Base-by-base conservation (phyloP, 2,329 filamentous ascomycete genomes). In the Sporothrix humicola region DNA sequence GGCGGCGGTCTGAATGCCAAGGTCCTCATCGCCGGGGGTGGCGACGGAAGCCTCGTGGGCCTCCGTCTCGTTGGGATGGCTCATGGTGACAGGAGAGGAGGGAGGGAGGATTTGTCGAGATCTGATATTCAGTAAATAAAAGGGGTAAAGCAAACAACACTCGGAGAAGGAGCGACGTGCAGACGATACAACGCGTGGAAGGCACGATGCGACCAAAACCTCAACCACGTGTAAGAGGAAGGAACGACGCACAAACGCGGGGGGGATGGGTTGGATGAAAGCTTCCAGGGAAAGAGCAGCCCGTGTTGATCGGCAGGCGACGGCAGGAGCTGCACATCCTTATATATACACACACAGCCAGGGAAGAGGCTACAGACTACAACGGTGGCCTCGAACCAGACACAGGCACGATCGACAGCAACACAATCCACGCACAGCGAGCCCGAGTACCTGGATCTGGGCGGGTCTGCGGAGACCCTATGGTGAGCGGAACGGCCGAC, bases 331-430 rank as follows among this genome's bases (percentile, higher is more conserved):
- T 58, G 26, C 26, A 58, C 26, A 58, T 58, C 26, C n/a, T 6
- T 10, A n/a, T 50, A 50, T n/a, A 12, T 20, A 23, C 20, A 58
- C 23, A 23, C 9, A 58, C 5, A 12, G 50, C 5, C 50, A 12
- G 20, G 20, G 54, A 26, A 58, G 20, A 26, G 20, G 4, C 54
- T 58, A 12, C 20, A 23, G 54, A 58, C 54, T 26, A 58, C 10
- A 23, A 58, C 54, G 54, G 54, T 54, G 23, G 54, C 20, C 54
- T 58, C 54, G 54, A 58, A 12, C 20, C 54, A 54, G 17, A 54
- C 52, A 54, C 52, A 58, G 54, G 23, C 20, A 58, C 54, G 54
- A 58, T 58, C 54, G 37, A 23, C 59, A 63, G 31, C 59, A 61
- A 46, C 59, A 17, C 17, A 46, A 37, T n/a, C 17, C 50, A n/a